Percentiles rank a stretch among this genome's conserved stretches.
Conservation (phyloP, 306 rosid species). For the Rubus parviflorus region DNA sequence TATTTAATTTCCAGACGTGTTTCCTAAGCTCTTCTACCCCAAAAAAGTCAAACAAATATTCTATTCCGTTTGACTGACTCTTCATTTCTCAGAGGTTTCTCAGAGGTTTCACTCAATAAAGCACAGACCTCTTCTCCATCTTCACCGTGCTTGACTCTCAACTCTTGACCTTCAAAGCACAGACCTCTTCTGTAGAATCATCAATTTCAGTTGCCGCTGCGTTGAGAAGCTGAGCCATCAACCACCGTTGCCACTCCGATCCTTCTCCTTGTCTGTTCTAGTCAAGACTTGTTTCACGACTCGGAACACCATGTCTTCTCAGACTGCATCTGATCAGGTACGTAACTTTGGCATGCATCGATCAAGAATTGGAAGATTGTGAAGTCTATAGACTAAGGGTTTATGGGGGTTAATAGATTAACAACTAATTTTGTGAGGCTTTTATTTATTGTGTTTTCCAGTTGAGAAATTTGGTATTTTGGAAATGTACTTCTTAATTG, state of each 20-base stretch:
- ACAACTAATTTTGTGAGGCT: neutral
- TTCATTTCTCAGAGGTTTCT: neutral
- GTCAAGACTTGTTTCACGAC: neutral
- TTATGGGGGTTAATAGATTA: neutral
- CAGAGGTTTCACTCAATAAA: too few species aligned
- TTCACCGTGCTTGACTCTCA: slow-evolving; percentile 1
- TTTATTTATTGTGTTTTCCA: neutral
- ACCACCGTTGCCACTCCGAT: neutral
- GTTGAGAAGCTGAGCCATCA: neutral
- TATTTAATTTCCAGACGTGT: neutral
- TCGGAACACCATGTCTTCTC: neutral
- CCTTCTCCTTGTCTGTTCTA: neutral
- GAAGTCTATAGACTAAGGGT: neutral
- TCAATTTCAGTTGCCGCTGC: neutral
- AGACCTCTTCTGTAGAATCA: neutral
- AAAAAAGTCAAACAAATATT: neutral
- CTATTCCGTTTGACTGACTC: neutral
- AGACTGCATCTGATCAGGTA: neutral
- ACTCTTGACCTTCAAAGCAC: neutral
- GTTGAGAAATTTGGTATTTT: neutral
- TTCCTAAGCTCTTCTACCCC: neutral
- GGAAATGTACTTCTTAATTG: neutral
- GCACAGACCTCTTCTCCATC: neutral
- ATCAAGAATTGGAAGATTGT: neutral
- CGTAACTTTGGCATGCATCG: neutral